Conservation (phyloP, 805 yeast species). For the Clavispora carvajalis region DNA sequence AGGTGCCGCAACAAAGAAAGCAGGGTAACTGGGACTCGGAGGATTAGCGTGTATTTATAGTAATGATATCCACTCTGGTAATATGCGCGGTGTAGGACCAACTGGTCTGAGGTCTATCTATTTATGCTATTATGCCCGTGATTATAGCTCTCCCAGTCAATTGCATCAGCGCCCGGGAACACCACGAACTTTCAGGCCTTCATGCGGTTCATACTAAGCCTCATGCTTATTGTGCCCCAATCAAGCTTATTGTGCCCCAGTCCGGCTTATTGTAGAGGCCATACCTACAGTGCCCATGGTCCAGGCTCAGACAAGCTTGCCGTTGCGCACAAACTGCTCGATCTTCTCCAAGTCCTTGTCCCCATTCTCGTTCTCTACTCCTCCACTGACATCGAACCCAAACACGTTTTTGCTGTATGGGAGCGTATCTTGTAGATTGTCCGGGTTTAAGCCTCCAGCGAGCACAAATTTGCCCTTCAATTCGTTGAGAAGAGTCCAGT, state of each 20-base stretch:
- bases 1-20: conserved; percentile 74
- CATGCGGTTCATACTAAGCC: too few relatives aligned
- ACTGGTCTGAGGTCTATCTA: too few relatives aligned
- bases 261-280: too few relatives aligned
- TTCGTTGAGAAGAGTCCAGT: conserved; percentile 49
- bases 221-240: too few relatives aligned
- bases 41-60: conserved; percentile 41
- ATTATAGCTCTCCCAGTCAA: too few relatives aligned
- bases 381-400: conserved; percentile 94
- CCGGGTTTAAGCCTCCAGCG: conserved; percentile 87
- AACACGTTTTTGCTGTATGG: conserved; percentile 50
- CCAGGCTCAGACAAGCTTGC: conserved; percentile 28
- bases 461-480: conserved; percentile 46
- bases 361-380: conserved; percentile 76
- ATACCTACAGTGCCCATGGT: too few relatives aligned
- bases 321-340: conserved; percentile 49
- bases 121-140: too few relatives aligned
- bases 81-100: too few relatives aligned
- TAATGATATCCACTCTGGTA: not conserved
- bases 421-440: conserved; percentile 56
- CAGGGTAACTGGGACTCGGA: conserved; percentile 97
- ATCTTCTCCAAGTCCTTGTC: conserved; percentile 66
- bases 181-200: too few relatives aligned
- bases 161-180: too few relatives aligned
- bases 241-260: too few relatives aligned